Percentiles rank a stretch among this genome's conserved stretches.
These are phyloP conservation scores for Mycena maculata DNA, from an alignment of 768 basidiomycete genomes.

Conservation along the genomic window DNA sequence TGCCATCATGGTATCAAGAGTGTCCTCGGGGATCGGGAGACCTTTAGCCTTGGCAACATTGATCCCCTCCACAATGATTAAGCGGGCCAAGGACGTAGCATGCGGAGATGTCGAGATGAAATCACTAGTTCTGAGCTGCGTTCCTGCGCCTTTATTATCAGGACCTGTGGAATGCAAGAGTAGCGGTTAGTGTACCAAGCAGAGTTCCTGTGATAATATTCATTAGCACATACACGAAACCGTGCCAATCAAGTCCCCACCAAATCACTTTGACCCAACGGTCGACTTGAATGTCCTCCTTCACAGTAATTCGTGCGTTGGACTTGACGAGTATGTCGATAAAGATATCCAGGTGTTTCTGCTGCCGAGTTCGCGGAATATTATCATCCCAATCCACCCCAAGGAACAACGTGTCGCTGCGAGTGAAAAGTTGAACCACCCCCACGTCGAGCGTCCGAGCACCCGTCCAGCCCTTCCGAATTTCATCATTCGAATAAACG, in stretches of 20 bases:
- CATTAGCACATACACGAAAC: background rate
- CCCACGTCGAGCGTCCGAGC: constrained; percentile 7
- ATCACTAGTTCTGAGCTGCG: constrained; percentile 20
- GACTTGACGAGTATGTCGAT: constrained; percentile 19
- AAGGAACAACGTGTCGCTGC: constrained; percentile 12
- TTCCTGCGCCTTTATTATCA: constrained; percentile 14
- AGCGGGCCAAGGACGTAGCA: constrained; percentile 14
- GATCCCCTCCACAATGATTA: constrained; percentile 17
- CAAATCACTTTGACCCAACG: constrained; percentile 26
- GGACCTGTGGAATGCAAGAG: background rate
- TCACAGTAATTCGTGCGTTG: constrained; percentile 17
- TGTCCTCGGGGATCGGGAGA: constrained; percentile 19
- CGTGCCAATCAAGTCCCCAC: background rate
- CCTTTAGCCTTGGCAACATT: constrained; percentile 18
- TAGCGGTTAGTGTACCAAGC: constrained; percentile 2
- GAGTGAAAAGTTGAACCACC: constrained; percentile 20
- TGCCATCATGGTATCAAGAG: constrained; percentile 9
- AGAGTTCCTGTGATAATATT: constrained; percentile 19
- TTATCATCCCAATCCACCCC: constrained; percentile 19
- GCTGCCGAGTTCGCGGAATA: constrained; percentile 10
- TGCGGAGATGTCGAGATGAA: constrained; percentile 10
- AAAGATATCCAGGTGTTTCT: constrained; percentile 4
- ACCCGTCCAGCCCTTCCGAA: constrained; percentile 28
- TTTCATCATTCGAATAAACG: too few relatives aligned
- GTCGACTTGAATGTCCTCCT: constrained; percentile 17